Evolutionary conservation across 192 early-diverging fungal genomes (phyloP).

Genomic region (Coemansia sp.): DNA sequence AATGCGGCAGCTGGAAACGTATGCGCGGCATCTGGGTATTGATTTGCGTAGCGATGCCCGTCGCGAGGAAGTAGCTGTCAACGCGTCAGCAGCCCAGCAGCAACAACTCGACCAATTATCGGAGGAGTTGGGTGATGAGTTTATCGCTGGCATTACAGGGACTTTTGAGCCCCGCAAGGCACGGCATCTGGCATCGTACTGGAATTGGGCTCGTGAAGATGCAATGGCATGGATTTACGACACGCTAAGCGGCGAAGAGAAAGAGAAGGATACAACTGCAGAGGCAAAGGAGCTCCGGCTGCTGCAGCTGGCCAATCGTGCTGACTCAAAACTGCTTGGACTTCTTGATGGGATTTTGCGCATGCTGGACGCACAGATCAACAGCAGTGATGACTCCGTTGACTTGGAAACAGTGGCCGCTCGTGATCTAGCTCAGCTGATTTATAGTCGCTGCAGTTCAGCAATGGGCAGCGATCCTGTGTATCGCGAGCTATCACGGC

Average conservation of each 20-base stretch:
- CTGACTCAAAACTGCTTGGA: conserved; percentile 15
- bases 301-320: conserved; percentile 73
- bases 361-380: conserved; percentile 55
- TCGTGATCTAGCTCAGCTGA: conserved; percentile 50
- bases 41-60: conserved; percentile 77
- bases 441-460: conserved; percentile 54
- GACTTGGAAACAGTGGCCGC: neutral
- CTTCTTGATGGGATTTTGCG: conserved; percentile 74
- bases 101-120: conserved; percentile 71
- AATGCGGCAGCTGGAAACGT: conserved; percentile 74
- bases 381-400: neutral
- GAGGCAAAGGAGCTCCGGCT: conserved; percentile 4
- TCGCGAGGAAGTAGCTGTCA: conserved; percentile 58
- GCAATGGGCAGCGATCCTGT: conserved; percentile 51
- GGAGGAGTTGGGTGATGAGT: conserved; percentile 83
- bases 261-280: conserved; percentile 72
- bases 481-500: conserved; percentile 81
- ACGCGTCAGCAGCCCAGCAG: conserved; percentile 56
- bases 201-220: conserved; percentile 84
- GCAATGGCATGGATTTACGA: conserved; percentile 63
- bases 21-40: conserved; percentile 75
- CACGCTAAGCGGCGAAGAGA: conserved; percentile 70
- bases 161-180: conserved; percentile 79
- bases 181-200: conserved; percentile 87
- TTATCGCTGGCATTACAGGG: conserved; percentile 81